These are phyloP conservation scores for Cryptococcus sp. DNA, from an alignment of 1,284 basidiomycete genomes.

Conservation along the genomic window DNA sequence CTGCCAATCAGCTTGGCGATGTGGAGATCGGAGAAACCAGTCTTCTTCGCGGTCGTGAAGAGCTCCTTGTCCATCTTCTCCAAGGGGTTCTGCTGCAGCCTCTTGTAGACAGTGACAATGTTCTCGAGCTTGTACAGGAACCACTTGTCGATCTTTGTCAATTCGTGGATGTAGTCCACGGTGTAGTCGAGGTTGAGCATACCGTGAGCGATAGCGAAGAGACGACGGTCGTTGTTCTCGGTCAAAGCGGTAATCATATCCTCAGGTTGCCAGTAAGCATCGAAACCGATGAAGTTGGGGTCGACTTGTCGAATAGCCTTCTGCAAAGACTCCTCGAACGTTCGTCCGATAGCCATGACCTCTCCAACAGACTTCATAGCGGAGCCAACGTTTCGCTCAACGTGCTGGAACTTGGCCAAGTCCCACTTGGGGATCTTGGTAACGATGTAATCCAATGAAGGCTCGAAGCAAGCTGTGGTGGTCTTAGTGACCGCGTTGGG, in stretches of 20 bases:
- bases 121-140: conserved; percentile 95
- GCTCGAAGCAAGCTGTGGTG: conserved; percentile 98
- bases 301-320: conserved; percentile 98
- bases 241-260: conserved; percentile 77
- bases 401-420: conserved; percentile 94
- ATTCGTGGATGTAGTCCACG: conserved; percentile 84
- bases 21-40: conserved; percentile 93
- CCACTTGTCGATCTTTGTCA: conserved; percentile 99
- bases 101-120: conserved; percentile 75
- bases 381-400: conserved; percentile 92
- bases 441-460: conserved; percentile 99
- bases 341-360: conserved; percentile 99
- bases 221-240: conserved; percentile 73
- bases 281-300: conserved; percentile 71
- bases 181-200: conserved; percentile 84
- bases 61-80: conserved; percentile 65
- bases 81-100: conserved; percentile 70
- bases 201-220: conserved; percentile 96
- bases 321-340: conserved; percentile 97
- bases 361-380: conserved; percentile 99
- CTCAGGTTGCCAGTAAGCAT: conserved; percentile 67
- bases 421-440: conserved; percentile 99
- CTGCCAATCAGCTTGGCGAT: conserved; percentile 75
- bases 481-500: conserved; percentile 99
- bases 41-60: conserved; percentile 79